These are phyloP conservation scores for Crithidia acanthocephali DNA, from an alignment of 208 protist genomes.

Conservation along the genomic window DNA sequence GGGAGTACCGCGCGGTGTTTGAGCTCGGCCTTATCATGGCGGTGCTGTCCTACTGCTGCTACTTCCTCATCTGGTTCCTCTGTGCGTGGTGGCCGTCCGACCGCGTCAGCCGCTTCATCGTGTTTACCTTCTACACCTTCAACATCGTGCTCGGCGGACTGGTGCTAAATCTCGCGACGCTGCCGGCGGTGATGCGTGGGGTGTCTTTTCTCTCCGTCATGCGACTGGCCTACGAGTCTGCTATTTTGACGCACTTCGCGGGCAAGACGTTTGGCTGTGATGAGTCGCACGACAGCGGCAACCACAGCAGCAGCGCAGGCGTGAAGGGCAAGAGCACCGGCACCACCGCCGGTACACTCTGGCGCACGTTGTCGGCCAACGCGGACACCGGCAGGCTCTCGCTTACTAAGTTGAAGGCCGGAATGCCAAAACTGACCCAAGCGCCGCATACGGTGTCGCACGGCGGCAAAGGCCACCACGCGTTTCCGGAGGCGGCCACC, in stretches of 20 bases:
- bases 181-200: conserved; percentile 42
- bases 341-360: no score
- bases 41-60: conserved; percentile 54
- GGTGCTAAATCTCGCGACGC: conserved; percentile 64
- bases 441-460: neutral
- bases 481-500: neutral
- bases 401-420: no score
- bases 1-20: conserved; percentile 52
- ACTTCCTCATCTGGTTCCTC: conserved; percentile 56
- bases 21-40: conserved; percentile 58
- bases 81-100: conserved; percentile 37
- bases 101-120: conserved; percentile 35
- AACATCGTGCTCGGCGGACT: conserved; percentile 63
- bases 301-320: neutral
- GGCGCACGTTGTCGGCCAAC: no score
- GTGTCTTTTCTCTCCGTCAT: conserved; percentile 53
- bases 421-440: no score
- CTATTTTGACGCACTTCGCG: conserved; percentile 57
- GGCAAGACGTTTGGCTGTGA: conserved; percentile 53
- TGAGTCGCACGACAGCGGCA: neutral
- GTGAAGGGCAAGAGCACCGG: no score
- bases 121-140: conserved; percentile 66
- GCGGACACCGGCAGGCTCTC: no score
- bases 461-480: neutral
- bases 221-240: conserved; percentile 62